Percentiles rank a stretch among this genome's conserved stretches.
Evolutionary conservation across 768 basidiomycete species (phyloP).

Genomic region (Exsudoporus frostii): DNA sequence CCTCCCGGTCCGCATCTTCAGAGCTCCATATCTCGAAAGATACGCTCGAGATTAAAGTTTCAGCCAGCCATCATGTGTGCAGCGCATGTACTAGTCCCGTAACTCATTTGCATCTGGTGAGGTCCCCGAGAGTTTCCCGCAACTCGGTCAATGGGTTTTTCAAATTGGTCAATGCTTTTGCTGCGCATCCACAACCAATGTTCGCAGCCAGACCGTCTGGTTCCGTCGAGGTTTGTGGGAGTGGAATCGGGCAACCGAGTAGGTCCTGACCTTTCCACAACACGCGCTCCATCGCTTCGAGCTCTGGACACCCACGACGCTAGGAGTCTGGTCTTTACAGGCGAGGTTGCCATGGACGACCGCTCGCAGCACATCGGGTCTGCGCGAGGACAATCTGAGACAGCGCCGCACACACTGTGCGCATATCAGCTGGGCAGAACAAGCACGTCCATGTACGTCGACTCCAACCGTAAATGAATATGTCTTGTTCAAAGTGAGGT

Average conservation of each 20-base stretch:
- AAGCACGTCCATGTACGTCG: background rate
- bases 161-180: conserved; percentile 2
- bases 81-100: conserved; percentile 10
- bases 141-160: background rate
- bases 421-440: background rate
- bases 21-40: conserved; percentile 14
- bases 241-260: background rate
- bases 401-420: background rate
- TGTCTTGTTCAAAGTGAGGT: background rate
- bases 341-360: background rate
- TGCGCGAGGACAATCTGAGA: background rate
- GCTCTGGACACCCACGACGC: background rate
- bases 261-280: background rate
- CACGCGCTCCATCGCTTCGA: background rate
- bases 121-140: background rate
- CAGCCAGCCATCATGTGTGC: conserved; percentile 5
- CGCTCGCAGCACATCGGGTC: background rate
- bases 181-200: background rate
- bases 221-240: conserved; percentile 7
- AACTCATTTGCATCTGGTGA: conserved; percentile 3
- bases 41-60: conserved; percentile 19
- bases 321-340: background rate
- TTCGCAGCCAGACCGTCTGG: background rate
- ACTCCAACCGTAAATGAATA: background rate
- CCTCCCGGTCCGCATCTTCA: background rate